Evolutionary conservation across 345 rosid species (phyloP), one percentile per base, ranked within the genome.

Genomic region (Kernera saxatilis): DNA sequence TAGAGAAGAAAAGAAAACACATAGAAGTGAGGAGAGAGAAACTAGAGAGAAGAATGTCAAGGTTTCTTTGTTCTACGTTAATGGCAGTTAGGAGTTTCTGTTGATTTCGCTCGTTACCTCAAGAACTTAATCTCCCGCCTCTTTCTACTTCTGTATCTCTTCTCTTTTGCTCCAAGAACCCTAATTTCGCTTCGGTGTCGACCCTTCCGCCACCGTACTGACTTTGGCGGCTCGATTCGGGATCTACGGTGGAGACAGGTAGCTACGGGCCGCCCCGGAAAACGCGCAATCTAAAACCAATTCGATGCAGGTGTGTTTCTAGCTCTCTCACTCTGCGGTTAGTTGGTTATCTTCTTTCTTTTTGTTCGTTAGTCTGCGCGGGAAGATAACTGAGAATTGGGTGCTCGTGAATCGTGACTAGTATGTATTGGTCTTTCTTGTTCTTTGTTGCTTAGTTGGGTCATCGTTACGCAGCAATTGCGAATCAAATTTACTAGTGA

Each of bases 271-370:
- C 78, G 83, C 80, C 33, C 84, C 55, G 66, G 92, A 83, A 65
- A 87, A 84, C 21, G 25, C 60, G 40, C 63, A 36, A 57, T 21
- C 44, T 14, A 83, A 72, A 80, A 59, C 90, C 62, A 84, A 82
- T 75, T 74, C 93, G 82, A 78, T 86, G 96, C 97, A 93, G 96
- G 98, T 90, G 3, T 64, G 86, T 69, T 61, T 5, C 26, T 78
- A 12, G 2, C 14, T 56, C 56, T 69, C 18, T 63, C 59, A 51
- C 33, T n/a, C n/a, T n/a, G n/a, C n/a, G 5, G 17, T 40, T 26
- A 63, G 12, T 18, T 8, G 3, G 50, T 17, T 23, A 46, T 46
- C 30, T 22, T 49, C 54, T 5, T 52, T 56, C 50, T 32, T 65
- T 12, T 46, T 8, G 36, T 15, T 71, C 70, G 19, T 18, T 59